Evolutionary conservation across 2,329 filamentous ascomycete species (phyloP).

Genomic region (Exophiala viscosa): DNA sequence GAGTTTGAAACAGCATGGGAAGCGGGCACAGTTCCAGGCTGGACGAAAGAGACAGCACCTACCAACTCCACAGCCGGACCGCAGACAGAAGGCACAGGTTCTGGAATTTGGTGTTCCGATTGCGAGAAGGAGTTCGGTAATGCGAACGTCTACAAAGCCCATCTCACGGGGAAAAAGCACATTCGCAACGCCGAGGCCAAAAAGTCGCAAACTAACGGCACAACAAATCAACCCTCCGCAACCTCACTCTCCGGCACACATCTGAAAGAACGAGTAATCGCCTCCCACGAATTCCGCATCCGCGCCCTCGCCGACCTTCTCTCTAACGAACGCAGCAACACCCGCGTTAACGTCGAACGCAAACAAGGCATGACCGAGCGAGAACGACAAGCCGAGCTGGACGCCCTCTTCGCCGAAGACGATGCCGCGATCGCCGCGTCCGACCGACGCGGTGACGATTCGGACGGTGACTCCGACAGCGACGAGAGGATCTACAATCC

Average conservation of each 20-base stretch:
- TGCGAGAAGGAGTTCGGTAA: constrained; percentile 96
- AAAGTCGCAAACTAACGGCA: constrained; percentile 34
- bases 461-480: constrained; percentile 67
- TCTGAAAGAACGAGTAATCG: constrained; percentile 84
- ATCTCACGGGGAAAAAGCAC: constrained; percentile 89
- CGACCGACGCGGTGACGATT: constrained; percentile 45
- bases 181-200: constrained; percentile 73
- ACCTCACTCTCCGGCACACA: constrained; percentile 35
- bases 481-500: constrained; percentile 96
- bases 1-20: constrained; percentile 85
- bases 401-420: constrained; percentile 70
- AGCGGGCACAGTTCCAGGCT: constrained; percentile 72
- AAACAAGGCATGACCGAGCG: constrained; percentile 97
- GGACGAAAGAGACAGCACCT: constrained; percentile 58
- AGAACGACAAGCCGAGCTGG: constrained; percentile 88
- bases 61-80: constrained; percentile 39
- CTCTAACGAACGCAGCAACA: constrained; percentile 82
- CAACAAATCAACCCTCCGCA: constrained; percentile 22
- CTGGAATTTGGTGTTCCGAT: constrained; percentile 82
- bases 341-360: constrained; percentile 89
- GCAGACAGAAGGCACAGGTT: constrained; percentile 54
- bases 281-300: constrained; percentile 80
- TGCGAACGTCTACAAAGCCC: constrained; percentile 86
- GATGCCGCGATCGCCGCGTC: constrained; percentile 37
- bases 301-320: constrained; percentile 76